Conservation (phyloP, 2,329 filamentous ascomycete genomes). For the Sordariomycetes sp. region DNA sequence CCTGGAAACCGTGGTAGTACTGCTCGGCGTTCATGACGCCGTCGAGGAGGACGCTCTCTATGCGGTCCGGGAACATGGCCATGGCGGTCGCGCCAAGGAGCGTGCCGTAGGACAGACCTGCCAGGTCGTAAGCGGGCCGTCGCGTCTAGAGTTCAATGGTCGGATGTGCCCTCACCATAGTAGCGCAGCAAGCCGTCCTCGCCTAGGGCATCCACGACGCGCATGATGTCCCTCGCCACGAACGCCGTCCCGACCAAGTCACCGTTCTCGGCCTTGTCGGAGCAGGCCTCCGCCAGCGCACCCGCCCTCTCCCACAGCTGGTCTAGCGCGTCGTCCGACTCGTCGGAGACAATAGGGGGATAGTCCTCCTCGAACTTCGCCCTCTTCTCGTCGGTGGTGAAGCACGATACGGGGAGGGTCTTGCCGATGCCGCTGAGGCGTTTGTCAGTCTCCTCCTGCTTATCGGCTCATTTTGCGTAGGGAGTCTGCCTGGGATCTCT, state of each 20-base stretch:
- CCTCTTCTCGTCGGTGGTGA: slow-evolving; percentile 1
- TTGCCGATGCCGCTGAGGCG: slow-evolving; percentile 9
- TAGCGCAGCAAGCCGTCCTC: slow-evolving; percentile 25
- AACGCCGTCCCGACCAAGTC: slow-evolving; percentile 19
- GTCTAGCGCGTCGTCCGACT: slow-evolving; percentile 8
- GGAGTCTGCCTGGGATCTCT: neutral
- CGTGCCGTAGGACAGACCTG: slow-evolving; percentile 29
- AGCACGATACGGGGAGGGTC: slow-evolving; percentile 12
- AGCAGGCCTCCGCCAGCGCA: slow-evolving; percentile 14
- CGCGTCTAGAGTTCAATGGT: neutral
- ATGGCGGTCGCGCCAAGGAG: slow-evolving; percentile 24
- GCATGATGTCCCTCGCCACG: slow-evolving; percentile 25
- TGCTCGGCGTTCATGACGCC: slow-evolving; percentile 20
- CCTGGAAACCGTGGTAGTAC: slow-evolving; percentile 12
- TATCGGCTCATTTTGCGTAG: neutral
- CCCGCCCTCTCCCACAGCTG: slow-evolving; percentile 9
- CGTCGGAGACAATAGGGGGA: neutral
- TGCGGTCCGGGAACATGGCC: slow-evolving; percentile 28
- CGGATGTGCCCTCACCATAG: slow-evolving; percentile 15
- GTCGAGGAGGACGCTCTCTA: slow-evolving; percentile 26
- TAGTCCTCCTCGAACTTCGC: neutral
- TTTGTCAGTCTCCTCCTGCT: neutral
- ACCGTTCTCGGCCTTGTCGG: slow-evolving; percentile 10
- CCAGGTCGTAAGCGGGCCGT: neutral
- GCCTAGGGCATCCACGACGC: slow-evolving; percentile 23